A percentile compares a stretch with the other conserved stretches of the same genome.
Evolutionary conservation across 2,329 filamentous ascomycete species (phyloP).

Genomic region (Cladophialophora carrionii): DNA sequence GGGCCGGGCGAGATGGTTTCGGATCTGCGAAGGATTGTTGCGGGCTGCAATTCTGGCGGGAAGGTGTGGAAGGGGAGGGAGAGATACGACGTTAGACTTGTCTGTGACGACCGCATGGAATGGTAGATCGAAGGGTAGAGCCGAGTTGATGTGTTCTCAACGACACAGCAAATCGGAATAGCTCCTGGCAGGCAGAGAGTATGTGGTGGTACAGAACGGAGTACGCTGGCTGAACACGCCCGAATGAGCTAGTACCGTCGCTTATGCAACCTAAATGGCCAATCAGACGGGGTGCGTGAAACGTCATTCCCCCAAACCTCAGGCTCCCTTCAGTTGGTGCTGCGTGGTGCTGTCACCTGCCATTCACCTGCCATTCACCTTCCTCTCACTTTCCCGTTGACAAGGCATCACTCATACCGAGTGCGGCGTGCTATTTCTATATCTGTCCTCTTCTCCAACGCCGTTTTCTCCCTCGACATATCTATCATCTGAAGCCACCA

Average conservation of each 20-base stretch:
- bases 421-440: no score
- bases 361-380: background rate
- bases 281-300: background rate
- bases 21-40: conserved; percentile 60
- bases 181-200: no score
- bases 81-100: conserved; percentile 59
- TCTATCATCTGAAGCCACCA: background rate
- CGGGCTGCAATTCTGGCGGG: conserved; percentile 55
- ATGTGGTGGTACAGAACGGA: no score
- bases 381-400: background rate
- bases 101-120: conserved; percentile 64
- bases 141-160: no score
- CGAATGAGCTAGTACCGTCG: no score
- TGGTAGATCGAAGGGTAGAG: conserved; percentile 22
- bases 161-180: no score
- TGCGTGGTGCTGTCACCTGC: background rate
- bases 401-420: conserved; percentile 3
- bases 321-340: no score
- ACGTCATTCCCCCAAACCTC: background rate
- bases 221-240: no score
- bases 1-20: conserved; percentile 64
- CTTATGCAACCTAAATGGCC: no score
- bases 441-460: background rate
- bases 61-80: conserved; percentile 64
- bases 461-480: background rate